Evolutionary conservation across 371 early-diverging fungal species (phyloP).

Genomic region (Batrachochytrium dendrobatidis): DNA sequence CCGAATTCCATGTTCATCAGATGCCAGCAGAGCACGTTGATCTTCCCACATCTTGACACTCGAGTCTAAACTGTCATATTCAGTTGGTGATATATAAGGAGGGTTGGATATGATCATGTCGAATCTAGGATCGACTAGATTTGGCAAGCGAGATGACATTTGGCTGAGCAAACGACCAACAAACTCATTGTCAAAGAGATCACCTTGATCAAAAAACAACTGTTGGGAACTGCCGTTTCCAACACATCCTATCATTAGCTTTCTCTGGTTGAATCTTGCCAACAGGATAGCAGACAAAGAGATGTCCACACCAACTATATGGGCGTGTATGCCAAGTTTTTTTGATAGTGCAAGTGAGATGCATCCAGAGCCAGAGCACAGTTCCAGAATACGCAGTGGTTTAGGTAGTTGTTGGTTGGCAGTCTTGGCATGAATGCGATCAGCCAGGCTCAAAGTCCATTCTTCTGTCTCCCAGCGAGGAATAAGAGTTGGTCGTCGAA

Average conservation of each 20-base stretch:
- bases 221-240: no score
- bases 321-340: conserved; percentile 36
- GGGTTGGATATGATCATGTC: conserved; percentile 83
- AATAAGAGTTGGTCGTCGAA: conserved; percentile 70
- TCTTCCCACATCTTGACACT: conserved; percentile 86
- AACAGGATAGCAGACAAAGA: conserved; percentile 40
- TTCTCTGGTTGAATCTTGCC: conserved; percentile 40
- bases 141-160: neutral
- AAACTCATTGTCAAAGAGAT: conserved; percentile 27
- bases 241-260: conserved; percentile 8
- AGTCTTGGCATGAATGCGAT: conserved; percentile 21
- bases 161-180: neutral
- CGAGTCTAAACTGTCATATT: conserved; percentile 56
- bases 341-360: conserved; percentile 70
- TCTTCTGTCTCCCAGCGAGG: conserved; percentile 94
- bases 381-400: conserved; percentile 65
- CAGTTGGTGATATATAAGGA: conserved; percentile 75
- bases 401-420: conserved; percentile 1
- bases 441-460: conserved; percentile 60
- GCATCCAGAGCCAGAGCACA: conserved; percentile 86
- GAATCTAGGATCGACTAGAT: conserved; percentile 17
- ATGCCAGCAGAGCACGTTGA: conserved; percentile 63
- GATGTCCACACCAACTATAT: conserved; percentile 50
- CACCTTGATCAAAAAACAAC: conserved; percentile 37
- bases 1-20: neutral